Evolutionary conservation across 352 stramenopile genomes (phyloP).

Genomic region (Globisporangium ultimum): DNA sequence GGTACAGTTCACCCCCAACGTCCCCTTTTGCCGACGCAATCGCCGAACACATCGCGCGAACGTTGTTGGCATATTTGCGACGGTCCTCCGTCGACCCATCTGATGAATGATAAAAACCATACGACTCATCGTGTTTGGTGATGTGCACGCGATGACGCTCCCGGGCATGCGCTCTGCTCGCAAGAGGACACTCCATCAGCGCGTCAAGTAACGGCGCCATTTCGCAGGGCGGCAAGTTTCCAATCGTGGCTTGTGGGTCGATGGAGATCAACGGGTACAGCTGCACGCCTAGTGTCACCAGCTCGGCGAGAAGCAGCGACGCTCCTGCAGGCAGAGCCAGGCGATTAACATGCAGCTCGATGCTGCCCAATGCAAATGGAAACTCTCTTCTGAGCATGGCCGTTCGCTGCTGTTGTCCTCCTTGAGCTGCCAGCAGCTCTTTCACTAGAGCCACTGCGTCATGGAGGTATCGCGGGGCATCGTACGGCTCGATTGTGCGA

Average conservation of each 20-base stretch:
- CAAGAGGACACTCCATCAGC: background rate
- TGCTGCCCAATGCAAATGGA: background rate
- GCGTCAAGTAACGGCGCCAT: slow-evolving; percentile 1
- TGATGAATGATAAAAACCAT: too few species aligned
- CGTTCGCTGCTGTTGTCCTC: background rate
- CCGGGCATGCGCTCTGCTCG: background rate
- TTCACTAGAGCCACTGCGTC: background rate
- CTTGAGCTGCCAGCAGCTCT: background rate
- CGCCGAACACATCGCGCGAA: slow-evolving; percentile 9
- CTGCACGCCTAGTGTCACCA: background rate
- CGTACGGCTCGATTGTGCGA: background rate
- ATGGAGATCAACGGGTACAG: slow-evolving; percentile 5
- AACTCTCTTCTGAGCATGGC: background rate
- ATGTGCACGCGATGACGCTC: background rate
- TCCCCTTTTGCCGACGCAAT: background rate
- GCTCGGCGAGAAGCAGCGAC: slow-evolving; percentile 1
- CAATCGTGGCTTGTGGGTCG: background rate
- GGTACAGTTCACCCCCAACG: background rate
- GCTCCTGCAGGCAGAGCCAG: slow-evolving; percentile 1
- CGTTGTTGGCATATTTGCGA: slow-evolving; percentile 4
- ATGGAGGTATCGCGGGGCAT: background rate
- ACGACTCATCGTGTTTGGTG: background rate
- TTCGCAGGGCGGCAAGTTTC: background rate
- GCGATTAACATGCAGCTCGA: background rate
- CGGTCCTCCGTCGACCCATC: background rate